These are phyloP conservation scores for Elongisporangium prolatum DNA, from an alignment of 352 stramenopile species.

Conservation along the genomic window DNA sequence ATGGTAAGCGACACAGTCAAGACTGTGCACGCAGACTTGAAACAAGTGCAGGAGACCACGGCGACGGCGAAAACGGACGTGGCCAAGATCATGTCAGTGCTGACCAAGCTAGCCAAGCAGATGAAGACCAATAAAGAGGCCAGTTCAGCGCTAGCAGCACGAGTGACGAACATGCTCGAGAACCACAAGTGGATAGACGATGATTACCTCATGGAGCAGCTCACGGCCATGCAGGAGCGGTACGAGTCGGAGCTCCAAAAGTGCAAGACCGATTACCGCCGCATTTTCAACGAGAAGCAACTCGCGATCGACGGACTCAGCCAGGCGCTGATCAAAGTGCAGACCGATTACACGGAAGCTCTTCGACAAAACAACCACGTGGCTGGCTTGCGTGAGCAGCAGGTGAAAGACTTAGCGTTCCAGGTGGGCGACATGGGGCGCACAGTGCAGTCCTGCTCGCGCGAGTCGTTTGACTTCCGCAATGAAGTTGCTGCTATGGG, in stretches of 20 bases:
- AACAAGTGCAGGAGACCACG: not conserved
- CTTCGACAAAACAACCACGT: constrained; percentile 2
- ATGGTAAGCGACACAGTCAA: constrained; percentile 9
- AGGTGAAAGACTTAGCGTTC: constrained; percentile 7
- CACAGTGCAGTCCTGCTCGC: too few species aligned
- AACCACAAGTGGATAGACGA: constrained; percentile 27
- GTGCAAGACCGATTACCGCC: constrained; percentile 19
- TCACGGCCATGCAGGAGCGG: constrained; percentile 44
- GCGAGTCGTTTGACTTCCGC: too few species aligned
- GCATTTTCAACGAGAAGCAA: constrained; percentile 18
- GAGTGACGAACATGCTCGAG: constrained; percentile 22
- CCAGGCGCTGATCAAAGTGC: constrained; percentile 9
- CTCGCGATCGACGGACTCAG: constrained; percentile 13
- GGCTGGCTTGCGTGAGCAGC: constrained; percentile 6
- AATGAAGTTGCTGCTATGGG: too few species aligned
- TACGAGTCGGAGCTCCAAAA: constrained; percentile 34
- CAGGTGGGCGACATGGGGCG: too few species aligned
- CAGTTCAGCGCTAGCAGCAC: not conserved
- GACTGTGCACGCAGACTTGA: constrained; percentile 17
- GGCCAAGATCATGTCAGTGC: not conserved
- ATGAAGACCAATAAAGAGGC: constrained; percentile 3
- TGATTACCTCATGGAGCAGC: constrained; percentile 48
- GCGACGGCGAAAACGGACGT: not conserved
- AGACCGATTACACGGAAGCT: constrained; percentile 12
- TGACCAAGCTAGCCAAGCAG: not conserved